phyloP scores from a whole-genome alignment of 495 filamentous ascomycete species.

The Gamarada debralockiae region DNA sequence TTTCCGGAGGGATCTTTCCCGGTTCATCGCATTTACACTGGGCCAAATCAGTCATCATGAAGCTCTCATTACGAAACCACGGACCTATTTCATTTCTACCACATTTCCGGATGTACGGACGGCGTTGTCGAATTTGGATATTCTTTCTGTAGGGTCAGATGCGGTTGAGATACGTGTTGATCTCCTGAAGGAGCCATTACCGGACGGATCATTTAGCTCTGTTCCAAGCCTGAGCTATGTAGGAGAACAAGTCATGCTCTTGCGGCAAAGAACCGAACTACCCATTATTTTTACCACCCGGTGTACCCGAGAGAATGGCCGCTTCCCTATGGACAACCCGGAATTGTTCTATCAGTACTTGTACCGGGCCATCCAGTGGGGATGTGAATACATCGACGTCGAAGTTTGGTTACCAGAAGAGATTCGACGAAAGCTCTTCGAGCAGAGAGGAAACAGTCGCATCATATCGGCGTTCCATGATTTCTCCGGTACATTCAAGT shows the following conservation, averaged over 20 bases:
- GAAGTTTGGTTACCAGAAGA: slow-evolving; percentile 80
- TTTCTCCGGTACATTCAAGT: slow-evolving; percentile 78
- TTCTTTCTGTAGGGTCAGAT: slow-evolving; percentile 78
- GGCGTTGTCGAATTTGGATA: slow-evolving; percentile 79
- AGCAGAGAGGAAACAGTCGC: slow-evolving; percentile 67
- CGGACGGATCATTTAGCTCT: slow-evolving; percentile 46
- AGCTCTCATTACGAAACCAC: slow-evolving; percentile 66
- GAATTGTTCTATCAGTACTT: slow-evolving; percentile 71
- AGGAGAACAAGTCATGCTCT: slow-evolving; percentile 76
- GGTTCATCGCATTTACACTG: slow-evolving; percentile 72
- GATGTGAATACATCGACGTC: slow-evolving; percentile 83
- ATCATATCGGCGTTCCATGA: slow-evolving; percentile 88
- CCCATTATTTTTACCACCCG: slow-evolving; percentile 85
- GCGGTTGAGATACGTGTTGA: slow-evolving; percentile 81
- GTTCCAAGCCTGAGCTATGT: slow-evolving; percentile 80
- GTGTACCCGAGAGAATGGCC: slow-evolving; percentile 74
- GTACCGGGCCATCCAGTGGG: slow-evolving; percentile 76
- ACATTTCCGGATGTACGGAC: slow-evolving; percentile 83
- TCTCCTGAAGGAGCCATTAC: slow-evolving; percentile 68
- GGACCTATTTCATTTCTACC: slow-evolving; percentile 80
- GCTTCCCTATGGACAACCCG: slow-evolving; percentile 78
- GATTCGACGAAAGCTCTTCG: slow-evolving; percentile 61
- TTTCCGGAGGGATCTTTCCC: slow-evolving; percentile 68
- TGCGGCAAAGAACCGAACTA: slow-evolving; percentile 76
- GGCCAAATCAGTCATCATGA: slow-evolving; percentile 73